Evolutionary conservation across 345 rosid genomes (phyloP), one percentile per base, ranked within the genome.

Genomic region (Pistacia atlantica): DNA sequence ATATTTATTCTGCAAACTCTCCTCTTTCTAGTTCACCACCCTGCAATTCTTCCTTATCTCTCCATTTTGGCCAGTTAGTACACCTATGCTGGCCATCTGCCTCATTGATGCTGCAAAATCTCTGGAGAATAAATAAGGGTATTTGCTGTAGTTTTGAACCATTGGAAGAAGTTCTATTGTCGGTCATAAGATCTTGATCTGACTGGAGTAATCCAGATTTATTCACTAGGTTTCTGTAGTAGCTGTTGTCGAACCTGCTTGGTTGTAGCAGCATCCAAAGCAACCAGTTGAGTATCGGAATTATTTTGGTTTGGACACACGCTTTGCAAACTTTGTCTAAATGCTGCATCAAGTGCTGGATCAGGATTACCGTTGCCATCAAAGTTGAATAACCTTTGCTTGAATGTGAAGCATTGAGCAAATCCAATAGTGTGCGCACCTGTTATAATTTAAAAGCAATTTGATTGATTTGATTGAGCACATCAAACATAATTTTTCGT

Each of bases 361-460:
- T 91, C 93, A 7, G 93, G 90, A 65, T 85, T 75, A 28, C 90
- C 93, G 0, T 90, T 80, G 38, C 93, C 86, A 31, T 73, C 81
- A 7, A 85, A 88, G 82, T 91, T 69, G 83, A 87, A 91, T 31
- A 90, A 89, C 82, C 93, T 81, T 42, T 80, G 62, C 85, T 90
- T 91, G 87, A 91, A 88, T 22, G 89, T 81, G 83, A 84, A 81
- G 80, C 97, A 91, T 75, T 87, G 97, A 56, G 97, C 92, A 68
- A 89, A 89, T 4, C 92, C 97, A 69, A 91, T 81, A 0, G 89
- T 91, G 77, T 90, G 92, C 33, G 84, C 93, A 55, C 96, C 93
- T 89, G 80, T 31, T 18, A 12, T 52, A 54, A 3, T 54, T 7
- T 13, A 52, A 12, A 52, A 52, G 56, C 56, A 52, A 16, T 0